Evolutionary conservation across 2,329 filamentous ascomycete genomes (phyloP), one percentile per base, ranked within the genome.

Genomic region (Paradendryphiella salina): DNA sequence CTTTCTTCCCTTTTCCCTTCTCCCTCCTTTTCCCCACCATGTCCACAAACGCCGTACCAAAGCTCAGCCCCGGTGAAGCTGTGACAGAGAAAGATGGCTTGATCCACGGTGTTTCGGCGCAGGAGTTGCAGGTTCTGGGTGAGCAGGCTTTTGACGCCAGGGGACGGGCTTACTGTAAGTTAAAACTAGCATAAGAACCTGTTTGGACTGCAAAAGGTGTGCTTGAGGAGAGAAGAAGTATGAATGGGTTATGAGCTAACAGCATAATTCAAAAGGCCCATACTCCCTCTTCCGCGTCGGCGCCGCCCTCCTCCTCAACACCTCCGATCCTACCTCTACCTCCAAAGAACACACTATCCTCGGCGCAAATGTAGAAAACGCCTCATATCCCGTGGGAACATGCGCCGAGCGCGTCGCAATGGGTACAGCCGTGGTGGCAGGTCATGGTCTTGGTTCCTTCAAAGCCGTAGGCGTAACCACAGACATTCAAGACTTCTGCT

Each of bases 211-310:
- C 7, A n/a, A 8, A 5, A 8, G 14, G 4, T 2, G 23, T 26
- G 2, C 8, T 10, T 26, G 23, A 6, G 17, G 14, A 15, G 6
- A 6, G 11, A 9, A 13, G 7, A 21, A 6, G 8, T 7, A n/a
- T 7, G 21, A 11, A 26, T 20, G 18, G n/a, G 9, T 17, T 36
- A 1, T 3, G 5, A 20, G 11, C 34, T 49, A 11, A 48, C 9
- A 18, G 21, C 29, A 2, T 5, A 9, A 10, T 23, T 13, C 23
- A 36, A 9, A n/a, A 86, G 84, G 84, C 70, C 91, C 89, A 3
- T 96, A 96, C 80, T 95, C 90, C 65, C 82, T 87, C 53, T 99
- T 97, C 80, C 89, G 86, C 57, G 94, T 99, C 56, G 94, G 94
- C 56, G 87, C 89, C 41, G 86, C 88, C 28, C 75, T 97, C 54